Conservation (phyloP, 495 filamentous ascomycete species). For the Trichoderma virens region DNA sequence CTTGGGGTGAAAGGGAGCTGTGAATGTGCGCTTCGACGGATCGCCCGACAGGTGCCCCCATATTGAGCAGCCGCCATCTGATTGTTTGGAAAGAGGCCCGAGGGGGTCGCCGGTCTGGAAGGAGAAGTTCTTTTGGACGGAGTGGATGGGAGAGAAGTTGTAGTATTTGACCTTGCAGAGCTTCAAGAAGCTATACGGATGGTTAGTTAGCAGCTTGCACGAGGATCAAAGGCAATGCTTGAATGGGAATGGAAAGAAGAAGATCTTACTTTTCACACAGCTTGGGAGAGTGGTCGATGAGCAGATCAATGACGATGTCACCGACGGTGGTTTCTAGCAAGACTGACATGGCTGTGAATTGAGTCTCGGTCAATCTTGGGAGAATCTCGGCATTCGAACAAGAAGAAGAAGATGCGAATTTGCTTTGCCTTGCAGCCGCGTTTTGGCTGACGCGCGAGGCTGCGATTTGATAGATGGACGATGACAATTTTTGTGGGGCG, state of each 20-base stretch:
- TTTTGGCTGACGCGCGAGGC: background rate
- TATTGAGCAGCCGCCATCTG: slow-evolving; percentile 85
- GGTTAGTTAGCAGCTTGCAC: background rate
- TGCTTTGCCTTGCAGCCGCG: background rate
- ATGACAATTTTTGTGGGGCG: background rate
- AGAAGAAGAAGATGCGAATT: background rate
- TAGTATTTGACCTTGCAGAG: slow-evolving; percentile 98
- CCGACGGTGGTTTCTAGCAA: slow-evolving; percentile 85
- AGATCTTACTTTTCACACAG: slow-evolving; percentile 78
- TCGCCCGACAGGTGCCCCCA: slow-evolving; percentile 72
- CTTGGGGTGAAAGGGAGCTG: slow-evolving; percentile 73
- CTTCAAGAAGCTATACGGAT: slow-evolving; percentile 72
- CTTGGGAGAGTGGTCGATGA: slow-evolving; percentile 78
- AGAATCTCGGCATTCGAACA: no score
- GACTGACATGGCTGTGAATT: slow-evolving; percentile 51
- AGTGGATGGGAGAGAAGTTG: slow-evolving; percentile 87
- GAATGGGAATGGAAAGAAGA: no score
- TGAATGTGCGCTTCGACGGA: slow-evolving; percentile 66
- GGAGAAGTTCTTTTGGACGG: slow-evolving; percentile 83
- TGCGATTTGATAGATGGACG: background rate
- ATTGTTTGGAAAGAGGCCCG: slow-evolving; percentile 70
- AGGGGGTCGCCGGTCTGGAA: slow-evolving; percentile 94
- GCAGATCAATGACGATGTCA: slow-evolving; percentile 87
- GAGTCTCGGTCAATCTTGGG: background rate
- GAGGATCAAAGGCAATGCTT: background rate